Evolutionary conservation across 2,329 filamentous ascomycete species (phyloP).

Genomic region (Aureobasidium pullulans): DNA sequence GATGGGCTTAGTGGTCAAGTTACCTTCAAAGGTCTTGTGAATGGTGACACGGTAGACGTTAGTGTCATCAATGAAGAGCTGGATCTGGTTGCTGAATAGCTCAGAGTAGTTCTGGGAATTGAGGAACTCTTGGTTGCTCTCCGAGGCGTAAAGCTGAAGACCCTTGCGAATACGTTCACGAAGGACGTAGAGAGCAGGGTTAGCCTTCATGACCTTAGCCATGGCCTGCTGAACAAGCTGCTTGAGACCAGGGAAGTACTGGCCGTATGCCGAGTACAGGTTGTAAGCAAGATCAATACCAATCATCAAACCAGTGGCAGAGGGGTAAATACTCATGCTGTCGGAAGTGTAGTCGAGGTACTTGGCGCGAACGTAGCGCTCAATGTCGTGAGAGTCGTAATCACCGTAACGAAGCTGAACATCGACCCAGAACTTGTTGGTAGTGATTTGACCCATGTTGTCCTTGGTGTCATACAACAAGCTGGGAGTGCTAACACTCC

Average conservation of each 20-base stretch:
- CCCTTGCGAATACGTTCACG: slow-evolving; percentile 98
- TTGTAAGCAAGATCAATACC: slow-evolving; percentile 98
- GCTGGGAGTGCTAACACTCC: slow-evolving; percentile 93
- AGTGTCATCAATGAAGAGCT: slow-evolving; percentile 97
- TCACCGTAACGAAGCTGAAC: slow-evolving; percentile 95
- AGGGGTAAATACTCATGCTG: slow-evolving; percentile 97
- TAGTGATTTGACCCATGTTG: slow-evolving; percentile 83
- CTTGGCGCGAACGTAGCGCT: slow-evolving; percentile 93
- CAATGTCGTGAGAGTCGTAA: slow-evolving; percentile 98
- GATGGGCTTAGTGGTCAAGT: slow-evolving; percentile 97
- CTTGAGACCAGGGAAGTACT: slow-evolving; percentile 98
- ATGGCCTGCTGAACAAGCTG: slow-evolving; percentile 94
- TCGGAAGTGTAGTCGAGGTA: slow-evolving; percentile 98
- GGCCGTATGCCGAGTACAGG: slow-evolving; percentile 93
- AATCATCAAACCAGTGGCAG: slow-evolving; percentile 93
- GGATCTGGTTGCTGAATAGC: slow-evolving; percentile 97
- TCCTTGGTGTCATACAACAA: slow-evolving; percentile 95
- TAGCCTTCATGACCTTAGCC: slow-evolving; percentile 99
- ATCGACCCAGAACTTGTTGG: slow-evolving; percentile 99
- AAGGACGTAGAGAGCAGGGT: slow-evolving; percentile 90
- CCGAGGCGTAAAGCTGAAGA: slow-evolving; percentile 93
- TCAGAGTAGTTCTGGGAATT: slow-evolving; percentile 99
- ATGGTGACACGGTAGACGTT: slow-evolving; percentile 99
- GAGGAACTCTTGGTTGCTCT: slow-evolving; percentile 97
- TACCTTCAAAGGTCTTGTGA: slow-evolving; percentile 98